A percentile compares a stretch with the other conserved stretches of the same genome.
These are phyloP conservation scores for Aspergillus texensis DNA, from an alignment of 2,329 filamentous ascomycete genomes.

Conservation along the genomic window DNA sequence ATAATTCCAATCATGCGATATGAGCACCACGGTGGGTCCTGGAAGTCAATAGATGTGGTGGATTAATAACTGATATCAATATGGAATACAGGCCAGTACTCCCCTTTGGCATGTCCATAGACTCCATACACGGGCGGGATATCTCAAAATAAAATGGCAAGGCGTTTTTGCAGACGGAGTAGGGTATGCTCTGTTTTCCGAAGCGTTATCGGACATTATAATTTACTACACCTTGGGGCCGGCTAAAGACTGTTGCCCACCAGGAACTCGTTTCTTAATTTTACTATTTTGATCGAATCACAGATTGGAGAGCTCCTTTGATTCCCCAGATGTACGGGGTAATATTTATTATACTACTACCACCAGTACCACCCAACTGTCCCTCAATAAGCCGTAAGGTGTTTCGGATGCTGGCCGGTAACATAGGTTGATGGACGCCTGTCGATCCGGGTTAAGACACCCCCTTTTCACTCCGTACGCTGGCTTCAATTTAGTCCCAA, in stretches of 20 bases:
- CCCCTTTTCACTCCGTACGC: conserved; percentile 5
- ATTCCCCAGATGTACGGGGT: conserved; percentile 16
- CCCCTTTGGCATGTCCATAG: background rate
- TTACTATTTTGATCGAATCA: background rate
- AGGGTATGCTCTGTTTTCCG: background rate
- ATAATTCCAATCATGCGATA: conserved; percentile 1
- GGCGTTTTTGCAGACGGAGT: background rate
- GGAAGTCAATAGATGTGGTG: conserved; percentile 8
- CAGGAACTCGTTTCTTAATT: background rate
- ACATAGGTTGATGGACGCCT: conserved; percentile 8
- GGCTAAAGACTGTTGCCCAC: background rate
- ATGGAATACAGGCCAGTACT: background rate
- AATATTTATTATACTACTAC: background rate
- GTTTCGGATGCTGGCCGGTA: conserved; percentile 23
- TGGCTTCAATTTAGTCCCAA: background rate
- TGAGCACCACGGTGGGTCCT: conserved; percentile 7
- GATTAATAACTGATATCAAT: conserved; percentile 11
- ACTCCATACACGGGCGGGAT: background rate
- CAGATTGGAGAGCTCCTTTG: conserved; percentile 9
- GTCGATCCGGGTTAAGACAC: conserved; percentile 18
- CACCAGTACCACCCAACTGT: background rate
- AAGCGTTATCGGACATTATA: background rate
- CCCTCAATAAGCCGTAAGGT: background rate
- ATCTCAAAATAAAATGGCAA: background rate
- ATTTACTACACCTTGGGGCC: background rate